Percentiles rank a stretch among this genome's conserved stretches.
These are phyloP conservation scores for Plasmodium knowlesi DNA, from an alignment of 169 alveolate species.

Conservation along the genomic window DNA sequence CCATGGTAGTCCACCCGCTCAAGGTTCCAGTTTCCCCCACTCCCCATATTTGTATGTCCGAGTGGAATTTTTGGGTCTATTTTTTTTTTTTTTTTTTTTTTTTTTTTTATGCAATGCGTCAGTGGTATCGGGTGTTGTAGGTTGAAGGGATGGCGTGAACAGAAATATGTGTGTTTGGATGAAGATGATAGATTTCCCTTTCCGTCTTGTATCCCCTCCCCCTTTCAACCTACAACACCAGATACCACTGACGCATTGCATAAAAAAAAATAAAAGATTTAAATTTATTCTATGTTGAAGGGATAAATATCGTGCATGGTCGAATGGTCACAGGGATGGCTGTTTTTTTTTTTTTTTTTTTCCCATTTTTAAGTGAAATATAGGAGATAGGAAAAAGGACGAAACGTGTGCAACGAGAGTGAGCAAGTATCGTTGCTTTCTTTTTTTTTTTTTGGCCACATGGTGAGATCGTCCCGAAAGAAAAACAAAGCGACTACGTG, in stretches of 20 bases:
- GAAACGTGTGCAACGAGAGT: neutral
- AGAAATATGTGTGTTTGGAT: neutral
- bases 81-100: neutral
- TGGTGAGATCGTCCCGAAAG: neutral
- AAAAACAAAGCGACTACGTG: neutral
- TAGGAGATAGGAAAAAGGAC: neutral
- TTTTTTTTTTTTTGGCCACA: neutral
- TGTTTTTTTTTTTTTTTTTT: too few relatives aligned
- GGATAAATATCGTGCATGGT: neutral
- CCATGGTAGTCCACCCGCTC: neutral
- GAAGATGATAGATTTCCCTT: neutral
- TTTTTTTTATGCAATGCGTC: neutral
- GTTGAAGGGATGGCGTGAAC: neutral
- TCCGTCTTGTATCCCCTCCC: neutral
- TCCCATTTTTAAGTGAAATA: neutral
- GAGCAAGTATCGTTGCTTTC: neutral
- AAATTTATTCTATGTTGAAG: neutral
- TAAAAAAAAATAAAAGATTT: neutral
- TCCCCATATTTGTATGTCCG: neutral
- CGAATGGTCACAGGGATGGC: neutral
- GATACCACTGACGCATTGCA: neutral
- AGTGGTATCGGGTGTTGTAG: neutral
- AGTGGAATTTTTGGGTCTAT: neutral
- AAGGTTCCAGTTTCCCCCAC: neutral
- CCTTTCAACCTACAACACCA: neutral